These are phyloP conservation scores for Calonectria ilicicola DNA, from an alignment of 2,329 filamentous ascomycete genomes.

Conservation along the genomic window DNA sequence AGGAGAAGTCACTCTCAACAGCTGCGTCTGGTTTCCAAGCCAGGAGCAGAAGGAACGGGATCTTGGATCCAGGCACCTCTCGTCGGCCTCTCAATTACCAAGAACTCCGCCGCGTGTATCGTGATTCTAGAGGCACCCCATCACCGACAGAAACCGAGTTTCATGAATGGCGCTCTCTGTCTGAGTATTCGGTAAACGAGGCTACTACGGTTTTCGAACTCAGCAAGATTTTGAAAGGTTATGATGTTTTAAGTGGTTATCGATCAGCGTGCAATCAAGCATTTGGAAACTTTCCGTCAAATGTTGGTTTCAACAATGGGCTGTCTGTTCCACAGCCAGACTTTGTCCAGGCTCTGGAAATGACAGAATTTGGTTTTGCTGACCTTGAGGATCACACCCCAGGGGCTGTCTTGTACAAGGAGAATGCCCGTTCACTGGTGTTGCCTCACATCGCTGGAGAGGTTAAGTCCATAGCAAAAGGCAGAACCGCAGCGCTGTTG, in stretches of 20 bases:
- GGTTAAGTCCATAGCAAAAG: constrained; percentile 27
- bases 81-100: too few species aligned
- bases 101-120: neutral
- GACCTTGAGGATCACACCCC: constrained; percentile 21
- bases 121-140: neutral
- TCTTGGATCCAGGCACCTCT: too few species aligned
- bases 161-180: neutral
- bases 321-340: constrained; percentile 44
- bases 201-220: neutral
- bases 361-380: constrained; percentile 14
- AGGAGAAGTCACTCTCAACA: neutral
- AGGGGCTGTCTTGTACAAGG: constrained; percentile 35
- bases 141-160: neutral
- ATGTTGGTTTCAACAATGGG: constrained; percentile 43
- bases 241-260: constrained; percentile 6
- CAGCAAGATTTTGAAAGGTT: constrained; percentile 31
- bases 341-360: constrained; percentile 40
- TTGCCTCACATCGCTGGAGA: constrained; percentile 46
- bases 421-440: constrained; percentile 33
- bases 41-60: too few species aligned
- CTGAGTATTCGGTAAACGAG: neutral
- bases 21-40: neutral
- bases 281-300: constrained; percentile 36
- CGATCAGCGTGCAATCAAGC: constrained; percentile 1
- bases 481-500: constrained; percentile 29